Percentiles rank a stretch among this genome's conserved stretches.
Evolutionary conservation across 768 basidiomycete species (phyloP).

Genomic region (Tremella mesenterica): DNA sequence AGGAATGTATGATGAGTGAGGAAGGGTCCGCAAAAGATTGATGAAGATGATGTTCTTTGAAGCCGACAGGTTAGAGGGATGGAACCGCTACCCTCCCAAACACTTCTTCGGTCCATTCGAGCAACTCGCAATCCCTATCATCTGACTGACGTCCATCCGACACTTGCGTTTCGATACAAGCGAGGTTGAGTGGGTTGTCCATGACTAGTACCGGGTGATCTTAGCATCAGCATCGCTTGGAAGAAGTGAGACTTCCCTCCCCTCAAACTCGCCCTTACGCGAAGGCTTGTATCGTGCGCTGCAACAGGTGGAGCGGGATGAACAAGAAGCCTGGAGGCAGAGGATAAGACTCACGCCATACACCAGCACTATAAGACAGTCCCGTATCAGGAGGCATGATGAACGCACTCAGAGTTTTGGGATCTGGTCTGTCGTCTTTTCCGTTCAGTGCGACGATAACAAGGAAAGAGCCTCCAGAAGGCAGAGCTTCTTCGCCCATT

Average conservation of each 20-base stretch:
- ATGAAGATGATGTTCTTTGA: too few relatives aligned
- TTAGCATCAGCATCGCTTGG: conserved; percentile 37
- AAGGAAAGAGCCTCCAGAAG: conserved; percentile 55
- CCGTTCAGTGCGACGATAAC: conserved; percentile 83
- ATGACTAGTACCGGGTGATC: conserved; percentile 78
- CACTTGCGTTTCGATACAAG: conserved; percentile 89
- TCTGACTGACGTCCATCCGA: conserved; percentile 56
- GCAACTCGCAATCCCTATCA: conserved; percentile 69
- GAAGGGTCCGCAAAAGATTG: too few relatives aligned
- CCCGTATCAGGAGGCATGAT: conserved; percentile 70
- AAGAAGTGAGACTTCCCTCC: background rate
- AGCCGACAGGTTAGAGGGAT: too few relatives aligned
- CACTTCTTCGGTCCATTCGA: conserved; percentile 50
- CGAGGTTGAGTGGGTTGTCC: conserved; percentile 43
- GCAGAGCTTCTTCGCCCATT: conserved; percentile 47
- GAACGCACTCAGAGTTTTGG: conserved; percentile 70
- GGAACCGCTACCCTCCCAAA: conserved; percentile 40
- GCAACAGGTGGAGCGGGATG: background rate
- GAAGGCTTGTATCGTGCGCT: background rate
- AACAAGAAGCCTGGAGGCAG: too few relatives aligned
- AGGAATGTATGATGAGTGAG: too few relatives aligned
- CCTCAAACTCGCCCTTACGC: background rate
- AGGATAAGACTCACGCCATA: conserved; percentile 70
- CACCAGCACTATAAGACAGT: conserved; percentile 67
- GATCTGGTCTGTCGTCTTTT: conserved; percentile 64